Evolutionary conservation across 1,139 yeast species (phyloP).

Genomic region (Candida tropicalis): DNA sequence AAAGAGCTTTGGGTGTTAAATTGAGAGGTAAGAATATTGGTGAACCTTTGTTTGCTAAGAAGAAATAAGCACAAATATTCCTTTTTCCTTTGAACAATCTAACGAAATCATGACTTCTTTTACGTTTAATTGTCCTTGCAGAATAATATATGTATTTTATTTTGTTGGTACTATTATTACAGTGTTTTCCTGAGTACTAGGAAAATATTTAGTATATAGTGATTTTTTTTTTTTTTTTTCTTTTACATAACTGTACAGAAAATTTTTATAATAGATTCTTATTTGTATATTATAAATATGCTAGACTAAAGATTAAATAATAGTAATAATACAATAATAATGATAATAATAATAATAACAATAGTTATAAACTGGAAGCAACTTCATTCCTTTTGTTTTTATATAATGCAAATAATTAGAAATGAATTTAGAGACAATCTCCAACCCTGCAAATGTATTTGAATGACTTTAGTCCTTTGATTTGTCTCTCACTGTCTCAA

Average conservation of each 20-base stretch:
- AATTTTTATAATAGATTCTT: not conserved
- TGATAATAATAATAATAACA: not conserved
- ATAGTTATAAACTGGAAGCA: not conserved
- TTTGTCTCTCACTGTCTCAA: conserved; percentile 14
- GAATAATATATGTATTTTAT: too few species aligned
- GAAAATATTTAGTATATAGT: not conserved
- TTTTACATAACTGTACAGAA: not conserved
- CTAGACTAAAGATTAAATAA: not conserved
- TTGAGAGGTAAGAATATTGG: conserved; percentile 97
- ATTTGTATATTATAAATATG: conserved; percentile 2
- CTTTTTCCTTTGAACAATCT: not conserved
- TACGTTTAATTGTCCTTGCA: not conserved
- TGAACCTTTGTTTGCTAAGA: conserved; percentile 79
- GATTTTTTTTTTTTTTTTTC: too few species aligned
- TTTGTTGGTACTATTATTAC: not conserved
- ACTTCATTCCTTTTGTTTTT: not conserved
- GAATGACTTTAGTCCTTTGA: not conserved
- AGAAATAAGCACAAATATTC: conserved; percentile 42
- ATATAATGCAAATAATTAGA: conserved; percentile 3
- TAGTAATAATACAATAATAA: not conserved
- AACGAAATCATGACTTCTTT: conserved; percentile 6
- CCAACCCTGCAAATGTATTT: not conserved
- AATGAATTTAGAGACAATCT: not conserved
- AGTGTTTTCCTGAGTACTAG: not conserved
- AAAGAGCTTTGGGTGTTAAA: conserved; percentile 91